Conservation (phyloP, 495 filamentous ascomycete species). For the Rhizodiscina lignyota region DNA sequence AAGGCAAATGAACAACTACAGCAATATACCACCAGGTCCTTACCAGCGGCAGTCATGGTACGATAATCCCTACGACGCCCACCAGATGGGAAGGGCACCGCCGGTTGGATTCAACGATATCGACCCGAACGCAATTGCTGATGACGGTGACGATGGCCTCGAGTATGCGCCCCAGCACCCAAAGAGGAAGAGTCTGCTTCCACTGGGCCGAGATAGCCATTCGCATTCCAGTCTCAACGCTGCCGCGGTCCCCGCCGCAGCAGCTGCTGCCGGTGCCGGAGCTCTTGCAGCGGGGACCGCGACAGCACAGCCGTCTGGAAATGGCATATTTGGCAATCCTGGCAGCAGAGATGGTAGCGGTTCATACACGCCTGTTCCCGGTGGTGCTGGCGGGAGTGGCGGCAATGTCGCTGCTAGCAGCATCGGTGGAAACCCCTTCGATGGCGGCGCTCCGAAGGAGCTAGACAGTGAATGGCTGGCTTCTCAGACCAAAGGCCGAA, state of each 20-base stretch:
- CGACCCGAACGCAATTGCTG: conserved; percentile 63
- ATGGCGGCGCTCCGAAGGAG: too few relatives aligned
- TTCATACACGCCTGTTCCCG: conserved; percentile 39
- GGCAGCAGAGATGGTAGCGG: conserved; percentile 24
- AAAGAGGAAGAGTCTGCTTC: conserved; percentile 33
- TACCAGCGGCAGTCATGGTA: conserved; percentile 45
- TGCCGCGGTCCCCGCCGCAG: conserved; percentile 18
- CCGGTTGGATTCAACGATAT: too few relatives aligned
- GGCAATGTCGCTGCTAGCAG: too few relatives aligned
- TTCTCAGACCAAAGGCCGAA: conserved; percentile 40
- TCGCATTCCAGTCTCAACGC: conserved; percentile 15
- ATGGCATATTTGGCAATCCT: too few relatives aligned
- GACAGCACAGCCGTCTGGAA: conserved; percentile 10
- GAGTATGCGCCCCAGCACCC: conserved; percentile 20
- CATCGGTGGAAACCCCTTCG: too few relatives aligned
- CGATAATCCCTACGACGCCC: conserved; percentile 29
- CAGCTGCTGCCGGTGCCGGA: conserved; percentile 36
- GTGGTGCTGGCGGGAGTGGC: conserved; percentile 17
- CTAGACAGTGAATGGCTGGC: conserved; percentile 39
- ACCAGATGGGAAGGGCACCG: conserved; percentile 28
- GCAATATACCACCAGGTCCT: conserved; percentile 10
- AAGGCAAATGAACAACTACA: background rate
- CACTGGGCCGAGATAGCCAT: conserved; percentile 22
- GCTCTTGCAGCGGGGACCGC: conserved; percentile 20
- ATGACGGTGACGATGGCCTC: conserved; percentile 76